phyloP scores from a whole-genome alignment of 257 asterid species.

The Marsdenia floribunda region DNA sequence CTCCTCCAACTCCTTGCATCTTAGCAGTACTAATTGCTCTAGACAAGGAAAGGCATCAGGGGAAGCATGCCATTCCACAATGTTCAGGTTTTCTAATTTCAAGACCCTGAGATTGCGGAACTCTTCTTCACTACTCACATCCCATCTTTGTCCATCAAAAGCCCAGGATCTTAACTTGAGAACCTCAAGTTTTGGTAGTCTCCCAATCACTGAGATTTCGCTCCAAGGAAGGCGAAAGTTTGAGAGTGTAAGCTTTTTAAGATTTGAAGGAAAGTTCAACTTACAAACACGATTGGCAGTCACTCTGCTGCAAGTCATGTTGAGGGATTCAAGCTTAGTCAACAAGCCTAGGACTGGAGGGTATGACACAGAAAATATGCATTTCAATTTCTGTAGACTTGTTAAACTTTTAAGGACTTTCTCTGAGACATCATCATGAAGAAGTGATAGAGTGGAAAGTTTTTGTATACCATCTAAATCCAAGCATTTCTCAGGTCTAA shows the following conservation, averaged over 20 bases:
- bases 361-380: not conserved
- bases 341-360: not conserved
- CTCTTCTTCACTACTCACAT: not conserved
- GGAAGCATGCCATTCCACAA: not conserved
- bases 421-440: not conserved
- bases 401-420: not conserved
- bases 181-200: constrained; percentile 4
- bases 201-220: not conserved
- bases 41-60: constrained; percentile 1
- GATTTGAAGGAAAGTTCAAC: constrained; percentile 1
- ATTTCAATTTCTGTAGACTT: not conserved
- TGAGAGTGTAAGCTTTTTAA: not conserved
- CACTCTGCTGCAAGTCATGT: not conserved
- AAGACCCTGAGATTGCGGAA: not conserved
- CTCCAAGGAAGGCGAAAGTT: not conserved
- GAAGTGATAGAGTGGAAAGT: not conserved
- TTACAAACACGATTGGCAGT: not conserved
- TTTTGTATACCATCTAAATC: not conserved
- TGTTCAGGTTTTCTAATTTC: not conserved
- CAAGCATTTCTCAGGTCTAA: not conserved
- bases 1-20: not conserved
- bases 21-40: not conserved
- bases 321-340: not conserved
- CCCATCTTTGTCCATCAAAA: constrained; percentile 6
- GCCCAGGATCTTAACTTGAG: not conserved